Evolutionary conservation across 2,329 filamentous ascomycete genomes (phyloP).

Genomic region (Calycina herbarum): DNA sequence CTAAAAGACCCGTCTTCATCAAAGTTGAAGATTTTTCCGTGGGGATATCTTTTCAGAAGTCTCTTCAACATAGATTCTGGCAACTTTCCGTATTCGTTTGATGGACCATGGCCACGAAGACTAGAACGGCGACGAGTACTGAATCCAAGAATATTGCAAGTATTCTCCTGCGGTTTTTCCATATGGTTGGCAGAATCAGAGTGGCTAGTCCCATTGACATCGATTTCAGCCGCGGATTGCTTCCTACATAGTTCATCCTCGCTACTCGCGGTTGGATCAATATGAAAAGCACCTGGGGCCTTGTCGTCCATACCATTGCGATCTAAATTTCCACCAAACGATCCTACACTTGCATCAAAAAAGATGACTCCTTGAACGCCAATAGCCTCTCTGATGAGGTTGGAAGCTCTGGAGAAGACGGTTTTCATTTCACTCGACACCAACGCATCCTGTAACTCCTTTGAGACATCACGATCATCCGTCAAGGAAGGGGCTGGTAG

Average conservation of each 20-base stretch:
- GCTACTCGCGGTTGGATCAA: constrained; percentile 27
- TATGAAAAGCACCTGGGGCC: constrained; percentile 30
- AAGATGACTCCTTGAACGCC: constrained; percentile 35
- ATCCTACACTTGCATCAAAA: constrained; percentile 35
- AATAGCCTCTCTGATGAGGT: constrained; percentile 37
- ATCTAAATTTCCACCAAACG: constrained; percentile 32
- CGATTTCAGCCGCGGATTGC: constrained; percentile 22
- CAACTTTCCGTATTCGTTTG: constrained; percentile 26
- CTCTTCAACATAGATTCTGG: constrained; percentile 32
- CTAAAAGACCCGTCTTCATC: constrained; percentile 33
- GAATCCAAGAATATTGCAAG: constrained; percentile 34
- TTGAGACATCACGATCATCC: constrained; percentile 19
- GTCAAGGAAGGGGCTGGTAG: constrained; percentile 19
- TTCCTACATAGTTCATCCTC: constrained; percentile 30
- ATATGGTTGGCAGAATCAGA: constrained; percentile 10
- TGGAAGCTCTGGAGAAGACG: constrained; percentile 34
- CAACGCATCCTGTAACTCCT: constrained; percentile 30
- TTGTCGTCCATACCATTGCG: constrained; percentile 29
- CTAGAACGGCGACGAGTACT: constrained; percentile 34
- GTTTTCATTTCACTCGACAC: constrained; percentile 32
- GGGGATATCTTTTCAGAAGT: constrained; percentile 36
- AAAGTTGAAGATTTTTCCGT: constrained; percentile 37
- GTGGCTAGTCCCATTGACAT: constrained; percentile 9
- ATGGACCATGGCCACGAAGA: constrained; percentile 28
- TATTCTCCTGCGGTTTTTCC: constrained; percentile 21